A percentile compares a stretch with the other conserved stretches of the same genome.
These are phyloP conservation scores for Boletus tylopilopsis DNA, from an alignment of 768 basidiomycete species.

Conservation along the genomic window DNA sequence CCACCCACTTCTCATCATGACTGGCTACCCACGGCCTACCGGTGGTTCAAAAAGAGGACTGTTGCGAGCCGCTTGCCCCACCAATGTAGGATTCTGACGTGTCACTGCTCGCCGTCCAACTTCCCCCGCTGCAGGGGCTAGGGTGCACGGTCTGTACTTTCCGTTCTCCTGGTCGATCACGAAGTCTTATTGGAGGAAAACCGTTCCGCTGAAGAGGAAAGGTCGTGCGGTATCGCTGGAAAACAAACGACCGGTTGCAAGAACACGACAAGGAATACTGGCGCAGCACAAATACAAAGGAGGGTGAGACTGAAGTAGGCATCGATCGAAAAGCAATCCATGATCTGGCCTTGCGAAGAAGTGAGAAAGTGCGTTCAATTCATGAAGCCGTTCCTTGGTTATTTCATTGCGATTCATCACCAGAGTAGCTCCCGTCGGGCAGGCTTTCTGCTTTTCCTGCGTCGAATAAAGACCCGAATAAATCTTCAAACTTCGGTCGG, in stretches of 20 bases:
- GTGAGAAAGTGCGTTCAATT: constrained; percentile 15
- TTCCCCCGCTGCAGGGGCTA: not conserved
- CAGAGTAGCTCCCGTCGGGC: constrained; percentile 3
- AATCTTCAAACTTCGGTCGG: constrained; percentile 18
- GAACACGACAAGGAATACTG: constrained; percentile 11
- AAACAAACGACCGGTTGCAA: constrained; percentile 14
- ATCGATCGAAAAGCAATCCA: constrained; percentile 13
- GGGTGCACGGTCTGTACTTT: constrained; percentile 19
- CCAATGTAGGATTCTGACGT: constrained; percentile 20
- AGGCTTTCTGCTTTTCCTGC: constrained; percentile 17
- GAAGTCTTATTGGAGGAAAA: constrained; percentile 7
- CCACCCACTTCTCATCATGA: too few species aligned
- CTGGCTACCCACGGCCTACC: not conserved
- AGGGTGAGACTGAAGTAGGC: constrained; percentile 13
- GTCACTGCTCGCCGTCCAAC: constrained; percentile 18
- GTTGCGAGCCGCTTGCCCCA: constrained; percentile 7
- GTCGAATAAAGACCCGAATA: constrained; percentile 3
- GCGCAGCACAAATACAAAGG: not conserved
- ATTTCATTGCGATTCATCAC: not conserved
- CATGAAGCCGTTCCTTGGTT: not conserved
- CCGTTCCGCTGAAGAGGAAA: constrained; percentile 1
- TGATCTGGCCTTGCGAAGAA: constrained; percentile 16
- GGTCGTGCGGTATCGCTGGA: constrained; percentile 13
- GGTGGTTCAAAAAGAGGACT: constrained; percentile 6
- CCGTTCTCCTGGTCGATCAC: constrained; percentile 6